A percentile compares a stretch with the other conserved stretches of the same genome.
Evolutionary conservation across 129 eudicot genomes (phyloP).

Genomic region (Flaveria linearis): DNA sequence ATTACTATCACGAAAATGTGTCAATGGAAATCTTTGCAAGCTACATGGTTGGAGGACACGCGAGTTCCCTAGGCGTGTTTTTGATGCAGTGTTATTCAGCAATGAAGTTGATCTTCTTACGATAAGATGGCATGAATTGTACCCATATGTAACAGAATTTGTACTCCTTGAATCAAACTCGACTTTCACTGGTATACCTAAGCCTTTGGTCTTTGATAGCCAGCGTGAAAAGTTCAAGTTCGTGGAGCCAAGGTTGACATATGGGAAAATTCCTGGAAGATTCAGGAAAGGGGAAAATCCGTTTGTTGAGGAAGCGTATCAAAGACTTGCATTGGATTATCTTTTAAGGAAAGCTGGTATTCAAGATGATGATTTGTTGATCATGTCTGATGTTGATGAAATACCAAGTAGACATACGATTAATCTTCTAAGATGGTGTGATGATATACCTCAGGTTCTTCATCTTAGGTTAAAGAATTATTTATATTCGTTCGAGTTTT

Average conservation of each 20-base stretch:
- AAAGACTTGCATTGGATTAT: constrained; percentile 75
- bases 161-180: constrained; percentile 95
- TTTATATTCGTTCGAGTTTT: constrained; percentile 81
- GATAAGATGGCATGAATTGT: constrained; percentile 76
- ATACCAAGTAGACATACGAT: constrained; percentile 89
- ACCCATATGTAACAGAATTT: constrained; percentile 81
- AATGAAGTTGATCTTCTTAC: constrained; percentile 87
- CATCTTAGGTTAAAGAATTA: constrained; percentile 81
- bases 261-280: constrained; percentile 79
- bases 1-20: constrained; percentile 82
- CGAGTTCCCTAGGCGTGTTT: constrained; percentile 84
- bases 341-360: constrained; percentile 74
- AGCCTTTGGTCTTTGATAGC: constrained; percentile 60
- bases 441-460: constrained; percentile 67
- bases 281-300: constrained; percentile 77
- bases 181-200: constrained; percentile 76
- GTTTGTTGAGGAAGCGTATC: constrained; percentile 89
- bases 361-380: constrained; percentile 81
- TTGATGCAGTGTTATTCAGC: constrained; percentile 85
- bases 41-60: constrained; percentile 91
- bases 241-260: constrained; percentile 70
- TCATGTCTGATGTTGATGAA: constrained; percentile 94
- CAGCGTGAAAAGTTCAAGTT: constrained; percentile 65
- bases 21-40: constrained; percentile 84
- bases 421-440: constrained; percentile 89